A percentile compares a stretch with the other conserved stretches of the same genome.
Conservation (phyloP, 257 asterid genomes). For the Parsonsia alboflavescens region DNA sequence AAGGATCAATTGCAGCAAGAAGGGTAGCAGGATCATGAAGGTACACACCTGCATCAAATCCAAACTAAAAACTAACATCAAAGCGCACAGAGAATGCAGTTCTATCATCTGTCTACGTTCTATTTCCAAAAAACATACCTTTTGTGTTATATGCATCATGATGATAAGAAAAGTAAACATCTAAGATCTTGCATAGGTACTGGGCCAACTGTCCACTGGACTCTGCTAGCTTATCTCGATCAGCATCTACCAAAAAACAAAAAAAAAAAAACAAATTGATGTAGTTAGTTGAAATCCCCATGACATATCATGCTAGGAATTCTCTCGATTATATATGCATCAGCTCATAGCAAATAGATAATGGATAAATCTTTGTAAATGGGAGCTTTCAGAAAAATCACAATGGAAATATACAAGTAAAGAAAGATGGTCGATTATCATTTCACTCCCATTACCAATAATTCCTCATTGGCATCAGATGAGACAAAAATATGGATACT, state of each 20-base stretch:
- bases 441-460: neutral
- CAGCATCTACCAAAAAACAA: conserved; percentile 46
- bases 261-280: neutral
- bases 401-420: neutral
- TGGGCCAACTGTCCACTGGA: conserved; percentile 67
- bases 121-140: conserved; percentile 41
- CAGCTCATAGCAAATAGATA: neutral
- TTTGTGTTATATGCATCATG: conserved; percentile 73
- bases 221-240: conserved; percentile 61
- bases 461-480: neutral
- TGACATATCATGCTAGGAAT: neutral
- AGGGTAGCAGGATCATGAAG: conserved; percentile 91
- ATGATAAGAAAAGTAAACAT: conserved; percentile 74
- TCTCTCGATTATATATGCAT: neutral
- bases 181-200: conserved; percentile 78
- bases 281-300: neutral
- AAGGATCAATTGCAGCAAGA: conserved; percentile 88
- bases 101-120: neutral
- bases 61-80: conserved; percentile 11
- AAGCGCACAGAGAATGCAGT: neutral
- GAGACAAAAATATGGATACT: neutral
- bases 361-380: neutral
- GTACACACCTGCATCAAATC: conserved; percentile 65
- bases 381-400: neutral
- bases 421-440: neutral